Conservation (phyloP, 2,329 filamentous ascomycete genomes). For the Aspergillus chevalieri region DNA sequence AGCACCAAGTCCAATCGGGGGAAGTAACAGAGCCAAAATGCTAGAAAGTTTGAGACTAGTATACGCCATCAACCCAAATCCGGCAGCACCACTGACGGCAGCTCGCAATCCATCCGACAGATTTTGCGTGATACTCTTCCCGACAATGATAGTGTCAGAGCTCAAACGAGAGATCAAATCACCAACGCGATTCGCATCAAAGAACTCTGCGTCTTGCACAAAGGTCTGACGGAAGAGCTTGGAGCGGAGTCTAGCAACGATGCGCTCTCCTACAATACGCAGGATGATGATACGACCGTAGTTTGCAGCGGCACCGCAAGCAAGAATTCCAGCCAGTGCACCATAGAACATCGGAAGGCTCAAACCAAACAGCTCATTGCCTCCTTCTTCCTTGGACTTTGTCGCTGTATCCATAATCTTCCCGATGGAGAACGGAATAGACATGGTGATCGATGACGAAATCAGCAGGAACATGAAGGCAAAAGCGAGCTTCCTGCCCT, state of each 20-base stretch:
- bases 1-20: slow-evolving; percentile 81
- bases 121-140: slow-evolving; percentile 97
- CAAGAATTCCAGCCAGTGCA: slow-evolving; percentile 68
- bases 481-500: slow-evolving; percentile 67
- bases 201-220: slow-evolving; percentile 97
- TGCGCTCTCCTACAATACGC: slow-evolving; percentile 87
- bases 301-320: slow-evolving; percentile 80
- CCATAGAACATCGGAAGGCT: slow-evolving; percentile 83
- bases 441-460: slow-evolving; percentile 91
- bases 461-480: slow-evolving; percentile 83
- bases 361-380: slow-evolving; percentile 69
- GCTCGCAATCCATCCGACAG: slow-evolving; percentile 91
- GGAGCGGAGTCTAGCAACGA: slow-evolving; percentile 82
- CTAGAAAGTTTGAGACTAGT: slow-evolving; percentile 86
- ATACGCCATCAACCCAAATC: slow-evolving; percentile 91
- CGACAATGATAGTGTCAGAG: slow-evolving; percentile 94
- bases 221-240: slow-evolving; percentile 88
- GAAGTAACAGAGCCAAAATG: slow-evolving; percentile 78
- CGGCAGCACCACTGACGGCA: slow-evolving; percentile 81
- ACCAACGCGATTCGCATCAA: slow-evolving; percentile 93
- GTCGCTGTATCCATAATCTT: slow-evolving; percentile 91
- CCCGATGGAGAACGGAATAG: slow-evolving; percentile 91
- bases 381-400: slow-evolving; percentile 59
- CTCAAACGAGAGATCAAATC: slow-evolving; percentile 93
- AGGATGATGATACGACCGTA: slow-evolving; percentile 91